Evolutionary conservation across 176 grass and related monocot species (phyloP).

Genomic region (Juncus effusus): DNA sequence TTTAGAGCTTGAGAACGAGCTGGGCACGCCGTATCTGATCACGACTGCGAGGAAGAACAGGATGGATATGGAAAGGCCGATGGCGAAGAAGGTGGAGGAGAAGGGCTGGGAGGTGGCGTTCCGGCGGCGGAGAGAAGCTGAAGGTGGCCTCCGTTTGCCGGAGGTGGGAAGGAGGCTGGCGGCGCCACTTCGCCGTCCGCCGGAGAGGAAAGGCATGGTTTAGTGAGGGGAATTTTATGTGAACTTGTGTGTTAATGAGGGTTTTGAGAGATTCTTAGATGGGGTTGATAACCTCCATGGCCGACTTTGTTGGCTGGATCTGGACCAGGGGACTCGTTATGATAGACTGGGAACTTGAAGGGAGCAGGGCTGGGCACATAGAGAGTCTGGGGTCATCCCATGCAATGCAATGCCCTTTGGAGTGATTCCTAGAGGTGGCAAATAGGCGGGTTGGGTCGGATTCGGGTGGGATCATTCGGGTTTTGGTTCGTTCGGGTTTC

Average conservation of each 20-base stretch:
- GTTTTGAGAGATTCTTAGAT: constrained; percentile 7
- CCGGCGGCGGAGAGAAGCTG: constrained; percentile 30
- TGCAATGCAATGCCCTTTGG: too few species aligned
- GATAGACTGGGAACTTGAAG: too few species aligned
- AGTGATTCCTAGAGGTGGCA: too few species aligned
- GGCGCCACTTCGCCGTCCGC: constrained; percentile 25
- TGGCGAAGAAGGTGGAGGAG: constrained; percentile 47
- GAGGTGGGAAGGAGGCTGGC: constrained; percentile 34
- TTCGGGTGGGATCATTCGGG: too few species aligned
- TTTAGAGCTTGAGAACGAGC: constrained; percentile 25
- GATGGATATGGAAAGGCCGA: constrained; percentile 44
- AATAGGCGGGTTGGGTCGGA: too few species aligned
- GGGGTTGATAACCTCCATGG: background rate
- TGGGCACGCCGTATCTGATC: constrained; percentile 61
- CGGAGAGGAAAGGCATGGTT: constrained; percentile 51
- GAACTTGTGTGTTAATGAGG: background rate
- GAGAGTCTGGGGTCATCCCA: too few species aligned
- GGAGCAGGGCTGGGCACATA: too few species aligned
- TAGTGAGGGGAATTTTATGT: constrained; percentile 6
- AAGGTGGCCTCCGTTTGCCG: constrained; percentile 18
- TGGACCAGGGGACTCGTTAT: too few species aligned
- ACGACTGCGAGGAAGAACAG: constrained; percentile 58
- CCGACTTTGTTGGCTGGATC: constrained; percentile 3
- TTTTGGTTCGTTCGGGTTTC: too few species aligned
- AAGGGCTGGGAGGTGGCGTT: constrained; percentile 21